Conservation (phyloP, 306 rosid genomes). For the Sesbania bispinosa region DNA sequence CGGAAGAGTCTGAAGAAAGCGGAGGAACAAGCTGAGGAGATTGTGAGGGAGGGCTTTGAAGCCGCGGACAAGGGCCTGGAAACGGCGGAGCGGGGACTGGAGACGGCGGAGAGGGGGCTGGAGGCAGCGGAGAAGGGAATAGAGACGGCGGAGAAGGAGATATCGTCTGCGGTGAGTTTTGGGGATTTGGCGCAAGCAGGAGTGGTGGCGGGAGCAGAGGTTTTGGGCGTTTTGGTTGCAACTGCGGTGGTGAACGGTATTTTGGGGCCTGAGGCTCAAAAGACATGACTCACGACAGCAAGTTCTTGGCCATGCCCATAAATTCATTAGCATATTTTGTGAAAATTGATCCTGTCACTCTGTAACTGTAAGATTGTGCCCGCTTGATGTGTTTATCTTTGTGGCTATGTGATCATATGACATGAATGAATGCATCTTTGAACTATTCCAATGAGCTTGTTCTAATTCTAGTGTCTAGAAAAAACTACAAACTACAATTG, state of each 20-base stretch:
- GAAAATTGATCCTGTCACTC: not conserved
- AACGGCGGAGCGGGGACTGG: slow-evolving; percentile 50
- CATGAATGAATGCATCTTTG: too few species aligned
- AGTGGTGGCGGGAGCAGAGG: slow-evolving; percentile 76
- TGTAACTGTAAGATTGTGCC: not conserved
- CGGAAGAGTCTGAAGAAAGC: slow-evolving; percentile 67
- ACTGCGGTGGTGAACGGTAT: slow-evolving; percentile 70
- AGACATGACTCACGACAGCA: slow-evolving; percentile 26
- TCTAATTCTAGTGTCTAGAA: too few species aligned
- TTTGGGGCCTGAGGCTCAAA: slow-evolving; percentile 69
- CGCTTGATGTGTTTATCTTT: not conserved
- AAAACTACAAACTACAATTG: too few species aligned
- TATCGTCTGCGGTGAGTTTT: slow-evolving; percentile 34
- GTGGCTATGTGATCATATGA: not conserved
- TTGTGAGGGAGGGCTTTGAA: slow-evolving; percentile 70
- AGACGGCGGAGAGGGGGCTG: slow-evolving; percentile 47
- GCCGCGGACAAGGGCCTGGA: slow-evolving; percentile 67
- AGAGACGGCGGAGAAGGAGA: slow-evolving; percentile 40
- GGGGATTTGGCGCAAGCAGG: slow-evolving; percentile 78
- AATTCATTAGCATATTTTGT: slow-evolving; percentile 16
- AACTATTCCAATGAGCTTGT: too few species aligned
- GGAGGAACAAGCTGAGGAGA: slow-evolving; percentile 69
- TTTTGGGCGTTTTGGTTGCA: slow-evolving; percentile 63
- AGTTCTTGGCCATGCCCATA: not conserved
- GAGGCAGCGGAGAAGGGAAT: slow-evolving; percentile 50